Evolutionary conservation across 2,329 filamentous ascomycete species (phyloP).

Genomic region (Trichoderma harzianum): DNA sequence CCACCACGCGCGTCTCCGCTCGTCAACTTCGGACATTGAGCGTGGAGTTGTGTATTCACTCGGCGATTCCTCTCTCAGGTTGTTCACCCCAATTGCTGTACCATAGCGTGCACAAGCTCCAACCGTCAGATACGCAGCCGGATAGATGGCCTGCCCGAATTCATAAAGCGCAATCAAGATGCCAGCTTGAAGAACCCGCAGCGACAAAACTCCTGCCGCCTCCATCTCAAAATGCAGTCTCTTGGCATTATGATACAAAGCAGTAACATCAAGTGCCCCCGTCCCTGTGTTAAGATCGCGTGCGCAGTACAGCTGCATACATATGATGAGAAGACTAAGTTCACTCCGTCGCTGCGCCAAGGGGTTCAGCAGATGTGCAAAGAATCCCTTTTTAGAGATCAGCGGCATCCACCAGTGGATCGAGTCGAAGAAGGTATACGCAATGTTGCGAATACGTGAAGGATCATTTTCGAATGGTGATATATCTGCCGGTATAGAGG

Average conservation of each 20-base stretch:
- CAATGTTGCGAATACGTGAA: neutral
- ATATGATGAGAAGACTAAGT: neutral
- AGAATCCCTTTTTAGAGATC: neutral
- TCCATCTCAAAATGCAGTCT: neutral
- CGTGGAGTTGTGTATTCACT: neutral
- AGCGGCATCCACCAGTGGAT: neutral
- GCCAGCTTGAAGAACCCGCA: neutral
- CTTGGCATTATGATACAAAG: neutral
- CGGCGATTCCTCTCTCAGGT: neutral
- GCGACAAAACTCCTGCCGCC: neutral
- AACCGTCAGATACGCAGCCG: neutral
- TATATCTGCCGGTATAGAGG: neutral
- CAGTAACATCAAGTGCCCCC: neutral
- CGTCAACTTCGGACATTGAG: neutral
- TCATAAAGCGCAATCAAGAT: conserved; percentile 2
- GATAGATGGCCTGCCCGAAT: neutral
- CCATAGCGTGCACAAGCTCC: neutral
- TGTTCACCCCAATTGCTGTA: neutral
- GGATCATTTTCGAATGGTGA: neutral
- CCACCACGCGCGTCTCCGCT: conserved; percentile 1
- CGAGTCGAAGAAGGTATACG: neutral
- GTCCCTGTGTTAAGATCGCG: neutral
- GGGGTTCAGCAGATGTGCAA: neutral
- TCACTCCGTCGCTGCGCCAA: neutral
- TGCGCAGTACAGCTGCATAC: neutral